Evolutionary conservation across 1,284 basidiomycete species (phyloP), one percentile per base, ranked within the genome.

Genomic region (Takashimella koratensis): DNA sequence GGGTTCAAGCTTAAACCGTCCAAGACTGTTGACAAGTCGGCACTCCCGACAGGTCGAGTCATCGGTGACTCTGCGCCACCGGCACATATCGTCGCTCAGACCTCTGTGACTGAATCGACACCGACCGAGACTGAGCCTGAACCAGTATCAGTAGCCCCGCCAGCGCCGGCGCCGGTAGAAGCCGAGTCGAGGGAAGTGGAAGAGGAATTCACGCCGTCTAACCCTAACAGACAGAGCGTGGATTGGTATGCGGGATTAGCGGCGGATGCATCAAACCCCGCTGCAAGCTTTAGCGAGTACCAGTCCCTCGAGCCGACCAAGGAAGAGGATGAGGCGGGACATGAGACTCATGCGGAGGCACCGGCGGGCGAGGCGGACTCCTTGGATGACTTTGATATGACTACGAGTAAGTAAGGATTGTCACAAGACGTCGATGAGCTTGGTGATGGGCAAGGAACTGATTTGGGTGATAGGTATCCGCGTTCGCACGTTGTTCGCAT

Each of bases 191-290:
- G 60, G 59, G 49, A 66, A 27, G 56, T 57, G 22, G 67, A 69
- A 8, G 66, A 69, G 39, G 63, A 74, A 10, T 54, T 59, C 11
- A 53, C 48, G 49, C 57, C 45, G 53, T 61, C 56, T 27, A 75
- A 79, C 70, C 65, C 64, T 43, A 84, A 90, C 66, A 81, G 87
- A 57, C 87, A 93, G 72, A 88, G 86, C 23, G 87, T 96, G 10
- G 93, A 92, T 68, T 97, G 94, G 94, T 90, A 90, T 70, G 82
- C 85, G 52, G 87, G 85, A 40, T 79, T 95, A n/a, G 92, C 93
- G 8, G 86, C 86, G 41, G 90, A 95, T 74, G 71, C 76, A 8
- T 68, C 78, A 41, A 66, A 67, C 56, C 70, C 72, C 0, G 63
- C 64, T 3, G 62, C 59, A 10, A 51, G 46, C 27, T 53, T 53